phyloP scores from a whole-genome alignment of 140 eudicot genomes.

The Anethum foeniculum region DNA sequence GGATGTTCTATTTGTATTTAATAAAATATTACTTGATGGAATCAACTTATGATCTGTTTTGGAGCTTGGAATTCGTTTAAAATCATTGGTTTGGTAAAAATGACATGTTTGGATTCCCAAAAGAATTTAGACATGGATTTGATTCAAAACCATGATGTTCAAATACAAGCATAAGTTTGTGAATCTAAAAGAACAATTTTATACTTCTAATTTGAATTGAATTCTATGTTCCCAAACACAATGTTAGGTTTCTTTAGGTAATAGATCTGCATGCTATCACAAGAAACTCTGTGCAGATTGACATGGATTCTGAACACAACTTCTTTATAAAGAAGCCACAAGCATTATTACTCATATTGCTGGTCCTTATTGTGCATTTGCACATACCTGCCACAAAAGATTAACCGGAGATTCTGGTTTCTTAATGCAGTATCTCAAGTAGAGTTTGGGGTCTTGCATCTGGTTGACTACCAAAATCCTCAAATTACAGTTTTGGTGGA shows the following conservation, averaged over 20 bases:
- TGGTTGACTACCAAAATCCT: conserved; percentile 46
- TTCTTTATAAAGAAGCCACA: not conserved
- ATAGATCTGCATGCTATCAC: not conserved
- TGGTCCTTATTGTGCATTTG: not conserved
- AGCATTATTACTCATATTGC: not conserved
- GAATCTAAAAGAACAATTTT: not conserved
- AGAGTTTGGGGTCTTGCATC: conserved; percentile 76
- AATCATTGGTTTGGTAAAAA: not conserved
- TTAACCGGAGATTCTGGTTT: conserved; percentile 12
- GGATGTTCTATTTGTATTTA: not conserved
- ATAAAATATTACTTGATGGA: not conserved
- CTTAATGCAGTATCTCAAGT: conserved; percentile 75
- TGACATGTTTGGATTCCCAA: not conserved
- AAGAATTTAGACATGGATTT: not conserved
- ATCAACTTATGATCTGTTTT: not conserved
- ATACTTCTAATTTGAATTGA: not conserved
- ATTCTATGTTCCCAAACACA: not conserved
- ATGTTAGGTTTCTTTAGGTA: not conserved
- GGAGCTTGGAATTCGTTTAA: not conserved
- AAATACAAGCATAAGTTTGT: not conserved
- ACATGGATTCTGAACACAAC: not conserved
- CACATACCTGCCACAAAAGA: not conserved
- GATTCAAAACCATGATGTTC: not conserved
- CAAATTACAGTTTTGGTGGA: conserved; percentile 78
- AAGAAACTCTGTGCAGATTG: not conserved